Evolutionary conservation across 306 rosid genomes (phyloP).

Genomic region (Lotus japonicus): DNA sequence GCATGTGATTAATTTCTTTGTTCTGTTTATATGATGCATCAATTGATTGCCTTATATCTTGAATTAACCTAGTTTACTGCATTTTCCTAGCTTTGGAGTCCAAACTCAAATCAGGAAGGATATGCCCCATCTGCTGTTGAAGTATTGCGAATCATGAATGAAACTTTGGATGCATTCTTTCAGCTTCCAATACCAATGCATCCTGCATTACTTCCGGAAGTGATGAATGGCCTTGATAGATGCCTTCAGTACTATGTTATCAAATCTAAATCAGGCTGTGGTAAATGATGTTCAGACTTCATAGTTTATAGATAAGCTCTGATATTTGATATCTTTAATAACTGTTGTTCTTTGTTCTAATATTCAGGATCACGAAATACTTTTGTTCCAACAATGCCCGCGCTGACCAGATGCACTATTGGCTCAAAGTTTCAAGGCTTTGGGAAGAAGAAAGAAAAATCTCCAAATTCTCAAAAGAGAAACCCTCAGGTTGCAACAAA

Average conservation of each 20-base stretch:
- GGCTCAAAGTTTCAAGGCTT: conserved; percentile 91
- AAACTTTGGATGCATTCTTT: conserved; percentile 89
- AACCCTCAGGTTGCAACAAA: conserved; percentile 90
- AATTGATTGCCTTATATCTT: conserved; percentile 1
- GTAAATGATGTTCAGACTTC: conserved; percentile 34
- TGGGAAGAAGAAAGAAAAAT: conserved; percentile 96
- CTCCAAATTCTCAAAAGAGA: conserved; percentile 70
- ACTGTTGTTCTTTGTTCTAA: conserved; percentile 23
- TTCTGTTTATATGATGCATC: conserved; percentile 1
- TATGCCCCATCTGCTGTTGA: conserved; percentile 92
- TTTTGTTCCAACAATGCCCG: conserved; percentile 85
- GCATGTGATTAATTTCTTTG: background rate
- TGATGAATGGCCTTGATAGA: conserved; percentile 86
- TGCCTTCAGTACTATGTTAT: conserved; percentile 75
- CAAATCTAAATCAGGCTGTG: conserved; percentile 92
- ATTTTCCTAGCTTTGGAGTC: conserved; percentile 64
- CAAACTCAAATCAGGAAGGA: conserved; percentile 67
- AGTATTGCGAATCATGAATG: conserved; percentile 74
- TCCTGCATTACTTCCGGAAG: conserved; percentile 91
- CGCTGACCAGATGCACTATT: conserved; percentile 79
- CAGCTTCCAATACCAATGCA: conserved; percentile 96
- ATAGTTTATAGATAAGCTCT: background rate
- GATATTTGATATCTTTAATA: conserved; percentile 11
- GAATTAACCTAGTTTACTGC: conserved; percentile 29
- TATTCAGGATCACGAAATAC: conserved; percentile 72